Evolutionary conservation across 176 grass and related monocot genomes (phyloP), one percentile per base, ranked within the genome.

Genomic region (Eleusine coracana): DNA sequence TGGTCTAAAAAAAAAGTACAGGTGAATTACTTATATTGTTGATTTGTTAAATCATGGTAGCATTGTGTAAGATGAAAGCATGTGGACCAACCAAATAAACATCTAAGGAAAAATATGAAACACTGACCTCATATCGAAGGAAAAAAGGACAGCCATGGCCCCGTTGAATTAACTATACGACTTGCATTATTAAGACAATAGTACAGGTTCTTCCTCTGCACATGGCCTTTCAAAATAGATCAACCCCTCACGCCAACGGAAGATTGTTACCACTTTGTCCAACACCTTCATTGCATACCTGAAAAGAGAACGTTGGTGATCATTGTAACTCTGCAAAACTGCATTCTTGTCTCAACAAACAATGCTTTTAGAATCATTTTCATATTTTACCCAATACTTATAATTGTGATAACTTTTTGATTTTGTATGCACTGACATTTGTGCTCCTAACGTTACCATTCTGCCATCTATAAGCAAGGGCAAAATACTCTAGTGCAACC

Each of bases 151-250:
- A 85, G 21, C 60, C 79, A 67, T 70, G 86, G 75, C 80, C 83
- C 86, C 77, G 58, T 71, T 42, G 83, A 83, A 86, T 77, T 84
- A 79, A 88, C 76, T 92, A 80, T 37, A 65, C 75, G 38, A 37
- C 62, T 76, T 64, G 37, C 75, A 83, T 92, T 76, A 86, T 89
- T 83, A 82, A 74, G 59, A 81, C 61, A 42, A 66, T 52, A 73
- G 82, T 85, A 80, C 80, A 88, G 59, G 82, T 68, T 78, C 73
- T 82, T 84, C 71, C 28, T 74, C 82, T 82, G 77, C 86, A 84
- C 89, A 88, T 88, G 89, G 81, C 71, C 70, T 58, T 83, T 61
- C 66, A 84, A 75, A 91, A 76, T 44, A 85, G 77, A 89, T 87
- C 85, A 85, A 91, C 85, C 85, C 9, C 66, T 64, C 34, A 31